Evolutionary conservation across 768 basidiomycete genomes (phyloP), one percentile per base, ranked within the genome.

Genomic region (Tylopilus balloui): DNA sequence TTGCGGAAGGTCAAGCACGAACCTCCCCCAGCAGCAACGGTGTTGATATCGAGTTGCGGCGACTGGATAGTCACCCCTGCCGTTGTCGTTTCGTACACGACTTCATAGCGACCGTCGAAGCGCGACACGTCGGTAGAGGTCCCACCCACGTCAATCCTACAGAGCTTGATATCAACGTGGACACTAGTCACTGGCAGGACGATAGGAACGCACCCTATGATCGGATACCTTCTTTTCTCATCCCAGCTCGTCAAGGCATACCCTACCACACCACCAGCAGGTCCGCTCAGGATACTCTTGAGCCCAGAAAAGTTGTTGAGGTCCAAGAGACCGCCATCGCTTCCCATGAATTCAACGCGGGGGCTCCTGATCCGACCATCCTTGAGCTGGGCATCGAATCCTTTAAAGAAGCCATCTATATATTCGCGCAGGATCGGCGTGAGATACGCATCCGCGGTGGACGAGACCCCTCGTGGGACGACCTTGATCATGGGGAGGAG

Each of bases 91-190:
- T 97, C 94, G 60, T 92, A 95, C 3, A 95, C 91, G 15, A 91
- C 78, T 64, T 97, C 93, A 61, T 92, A 93, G 27, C 86, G 76
- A 0, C 93, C 95, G 15, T 88, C 87, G 63, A 86, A 97, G 28
- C 95, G 81, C 6, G 92, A 95, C 3, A 96, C 94, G 61, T 98
- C 94, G 0, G 94, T 96, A 0, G 88, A 92, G 0, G 95, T 98
- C 13, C 94, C 93, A 4, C 93, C 92, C n/a, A 94, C 88, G 55
- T 94, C 92, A 49, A 93, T 71, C 7, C 90, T 92, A 52, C 21
- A 21, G 34, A 13, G 6, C 31, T 42, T 36, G 10, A 19, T 56
- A 25, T 41, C 19, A 15, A 51, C 23, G 21, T 8, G 3, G 11
- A 23, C n/a, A n/a, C 32, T 24, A 17, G 4, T 29, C 46, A 35